Percentiles rank a stretch among this genome's conserved stretches.
Conservation (phyloP, 106 monocot species). For the Acanthochlamys bracteata region DNA sequence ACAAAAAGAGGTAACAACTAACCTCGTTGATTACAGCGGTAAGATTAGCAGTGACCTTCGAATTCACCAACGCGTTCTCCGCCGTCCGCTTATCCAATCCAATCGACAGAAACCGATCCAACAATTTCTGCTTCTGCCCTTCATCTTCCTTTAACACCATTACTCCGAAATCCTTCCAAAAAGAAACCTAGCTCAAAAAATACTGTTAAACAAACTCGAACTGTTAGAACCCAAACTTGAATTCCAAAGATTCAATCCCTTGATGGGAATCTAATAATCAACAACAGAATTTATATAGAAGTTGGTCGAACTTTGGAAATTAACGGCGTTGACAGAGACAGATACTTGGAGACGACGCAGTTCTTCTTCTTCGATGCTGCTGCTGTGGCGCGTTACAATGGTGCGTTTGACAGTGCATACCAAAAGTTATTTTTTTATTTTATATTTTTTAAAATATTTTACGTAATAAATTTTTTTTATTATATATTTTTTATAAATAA, state of each 20-base stretch:
- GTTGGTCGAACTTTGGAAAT: neutral
- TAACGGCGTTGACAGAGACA: neutral
- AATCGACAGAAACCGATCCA: conserved; percentile 60
- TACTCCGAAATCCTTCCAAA: neutral
- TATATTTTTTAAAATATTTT: no score
- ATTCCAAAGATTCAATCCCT: neutral
- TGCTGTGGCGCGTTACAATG: no score
- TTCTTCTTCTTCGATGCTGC: neutral
- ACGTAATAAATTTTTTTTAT: no score
- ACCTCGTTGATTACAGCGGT: conserved; percentile 84
- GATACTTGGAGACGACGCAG: conserved; percentile 7
- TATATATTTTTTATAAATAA: no score
- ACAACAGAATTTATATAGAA: neutral
- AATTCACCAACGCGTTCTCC: conserved; percentile 79
- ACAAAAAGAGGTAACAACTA: neutral
- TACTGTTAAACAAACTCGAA: neutral
- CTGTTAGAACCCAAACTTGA: neutral
- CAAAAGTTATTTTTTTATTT: no score
- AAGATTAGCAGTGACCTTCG: conserved; percentile 87
- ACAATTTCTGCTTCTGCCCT: conserved; percentile 28
- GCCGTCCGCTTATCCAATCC: conserved; percentile 78
- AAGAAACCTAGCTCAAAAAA: neutral
- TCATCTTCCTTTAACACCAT: conserved; percentile 16
- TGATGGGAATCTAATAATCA: neutral
- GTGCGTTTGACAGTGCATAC: no score